These are phyloP conservation scores for Glycine soja DNA, from an alignment of 306 rosid species.

Conservation along the genomic window DNA sequence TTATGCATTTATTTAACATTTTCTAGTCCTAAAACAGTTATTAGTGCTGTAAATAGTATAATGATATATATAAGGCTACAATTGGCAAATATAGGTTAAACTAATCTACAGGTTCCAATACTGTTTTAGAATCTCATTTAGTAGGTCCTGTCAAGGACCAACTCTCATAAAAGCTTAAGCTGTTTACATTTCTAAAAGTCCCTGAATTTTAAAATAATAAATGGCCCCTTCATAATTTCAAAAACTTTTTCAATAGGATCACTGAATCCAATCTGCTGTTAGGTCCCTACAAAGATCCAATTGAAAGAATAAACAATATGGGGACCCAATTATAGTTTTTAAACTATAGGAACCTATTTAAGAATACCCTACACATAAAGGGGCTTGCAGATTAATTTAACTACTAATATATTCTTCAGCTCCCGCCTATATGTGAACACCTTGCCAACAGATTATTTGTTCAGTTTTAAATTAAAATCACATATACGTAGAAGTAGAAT, in stretches of 20 bases:
- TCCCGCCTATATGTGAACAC: background rate
- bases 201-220: constrained; percentile 16
- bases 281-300: constrained; percentile 24
- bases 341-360: constrained; percentile 22
- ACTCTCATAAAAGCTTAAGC: constrained; percentile 8
- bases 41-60: background rate
- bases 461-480: constrained; percentile 37
- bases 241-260: constrained; percentile 4
- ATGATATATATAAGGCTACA: background rate
- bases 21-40: background rate
- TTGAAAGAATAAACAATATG: background rate
- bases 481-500: constrained; percentile 16
- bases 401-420: constrained; percentile 31
- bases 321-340: constrained; percentile 26
- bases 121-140: background rate
- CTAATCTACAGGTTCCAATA: background rate
- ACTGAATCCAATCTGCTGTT: constrained; percentile 13
- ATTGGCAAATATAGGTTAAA: constrained; percentile 15
- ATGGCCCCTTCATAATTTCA: background rate
- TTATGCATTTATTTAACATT: background rate
- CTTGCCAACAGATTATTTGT: constrained; percentile 33
- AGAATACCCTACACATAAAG: constrained; percentile 19
- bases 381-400: constrained; percentile 12
- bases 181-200: constrained; percentile 30
- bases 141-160: constrained; percentile 17